phyloP scores from a whole-genome alignment of 352 stramenopile species.

The Phytopythium helicoides region DNA sequence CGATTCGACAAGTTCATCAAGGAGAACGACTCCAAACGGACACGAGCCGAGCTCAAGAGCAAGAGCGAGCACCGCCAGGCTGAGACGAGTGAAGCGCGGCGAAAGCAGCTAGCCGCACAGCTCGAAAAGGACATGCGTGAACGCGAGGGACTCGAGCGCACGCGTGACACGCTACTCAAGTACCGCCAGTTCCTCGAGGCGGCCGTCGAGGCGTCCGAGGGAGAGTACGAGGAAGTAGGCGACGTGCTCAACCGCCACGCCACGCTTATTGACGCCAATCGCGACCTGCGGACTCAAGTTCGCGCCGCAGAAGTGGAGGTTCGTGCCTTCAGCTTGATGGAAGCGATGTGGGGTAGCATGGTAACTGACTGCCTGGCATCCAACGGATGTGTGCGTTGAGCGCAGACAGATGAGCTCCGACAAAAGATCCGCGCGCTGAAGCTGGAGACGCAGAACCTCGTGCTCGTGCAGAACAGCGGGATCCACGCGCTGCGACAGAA shows the following conservation, averaged over 20 bases:
- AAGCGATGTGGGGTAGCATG: too few relatives aligned
- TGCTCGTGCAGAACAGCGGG: constrained; percentile 83
- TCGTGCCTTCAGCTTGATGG: not conserved
- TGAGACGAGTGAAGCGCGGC: constrained; percentile 78
- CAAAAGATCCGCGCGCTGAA: constrained; percentile 77
- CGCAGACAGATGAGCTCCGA: constrained; percentile 67
- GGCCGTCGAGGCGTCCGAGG: constrained; percentile 78
- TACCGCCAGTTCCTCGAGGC: constrained; percentile 85
- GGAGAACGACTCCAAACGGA: constrained; percentile 91
- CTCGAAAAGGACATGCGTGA: constrained; percentile 71
- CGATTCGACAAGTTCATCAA: constrained; percentile 94
- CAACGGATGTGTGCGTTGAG: not conserved
- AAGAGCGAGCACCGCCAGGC: constrained; percentile 80
- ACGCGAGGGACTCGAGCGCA: constrained; percentile 67
- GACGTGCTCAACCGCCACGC: constrained; percentile 84
- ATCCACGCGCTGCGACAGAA: constrained; percentile 84
- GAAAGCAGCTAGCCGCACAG: constrained; percentile 66
- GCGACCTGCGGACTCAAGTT: constrained; percentile 79
- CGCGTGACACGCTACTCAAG: constrained; percentile 77
- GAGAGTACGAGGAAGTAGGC: constrained; percentile 82
- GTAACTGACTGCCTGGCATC: too few relatives aligned
- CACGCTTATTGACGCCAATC: constrained; percentile 88
- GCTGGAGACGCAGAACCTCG: constrained; percentile 79
- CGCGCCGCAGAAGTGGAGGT: constrained; percentile 61
- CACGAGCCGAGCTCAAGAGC: constrained; percentile 82